Percentiles rank a stretch among this genome's conserved stretches.
phyloP scores from a whole-genome alignment of 768 basidiomycete species.

The Kondoa subrosea region DNA sequence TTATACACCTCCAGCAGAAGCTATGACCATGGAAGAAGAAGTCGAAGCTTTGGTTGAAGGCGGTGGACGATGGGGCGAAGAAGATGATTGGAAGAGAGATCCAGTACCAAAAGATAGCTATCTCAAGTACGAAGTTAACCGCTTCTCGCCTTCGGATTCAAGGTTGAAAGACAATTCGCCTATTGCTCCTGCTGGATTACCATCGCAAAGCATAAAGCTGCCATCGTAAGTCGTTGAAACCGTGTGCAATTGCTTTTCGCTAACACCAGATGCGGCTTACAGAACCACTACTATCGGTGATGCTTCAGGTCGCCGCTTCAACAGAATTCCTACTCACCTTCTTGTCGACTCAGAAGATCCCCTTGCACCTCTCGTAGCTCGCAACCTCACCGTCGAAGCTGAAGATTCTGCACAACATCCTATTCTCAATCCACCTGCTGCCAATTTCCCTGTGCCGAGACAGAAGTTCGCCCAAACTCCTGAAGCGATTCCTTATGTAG shows the following conservation, averaged over 20 bases:
- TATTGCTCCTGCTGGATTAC: not conserved
- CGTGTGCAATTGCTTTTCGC: not conserved
- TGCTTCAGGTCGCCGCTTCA: not conserved
- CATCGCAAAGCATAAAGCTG: not conserved
- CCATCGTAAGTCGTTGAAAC: not conserved
- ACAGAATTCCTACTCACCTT: not conserved
- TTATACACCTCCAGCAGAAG: slow-evolving; percentile 52
- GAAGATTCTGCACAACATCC: not conserved
- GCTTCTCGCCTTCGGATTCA: not conserved
- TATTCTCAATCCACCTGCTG: not conserved
- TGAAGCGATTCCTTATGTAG: not conserved
- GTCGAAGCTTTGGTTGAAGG: slow-evolving; percentile 90
- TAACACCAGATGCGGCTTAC: not conserved
- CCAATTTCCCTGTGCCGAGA: not conserved
- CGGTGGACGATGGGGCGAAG: slow-evolving; percentile 24
- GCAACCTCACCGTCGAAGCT: not conserved
- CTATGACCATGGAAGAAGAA: slow-evolving; percentile 50
- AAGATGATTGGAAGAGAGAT: slow-evolving; percentile 19
- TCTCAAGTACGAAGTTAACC: slow-evolving; percentile 2
- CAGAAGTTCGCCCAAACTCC: slow-evolving; percentile 2
- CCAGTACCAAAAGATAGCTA: slow-evolving; percentile 10
- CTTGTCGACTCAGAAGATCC: slow-evolving; percentile 18
- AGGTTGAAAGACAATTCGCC: not conserved
- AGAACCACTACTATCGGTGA: not conserved
- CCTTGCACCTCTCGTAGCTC: slow-evolving; percentile 39